Conservation (phyloP, 345 rosid genomes). For the Euphorbia lathyris region DNA sequence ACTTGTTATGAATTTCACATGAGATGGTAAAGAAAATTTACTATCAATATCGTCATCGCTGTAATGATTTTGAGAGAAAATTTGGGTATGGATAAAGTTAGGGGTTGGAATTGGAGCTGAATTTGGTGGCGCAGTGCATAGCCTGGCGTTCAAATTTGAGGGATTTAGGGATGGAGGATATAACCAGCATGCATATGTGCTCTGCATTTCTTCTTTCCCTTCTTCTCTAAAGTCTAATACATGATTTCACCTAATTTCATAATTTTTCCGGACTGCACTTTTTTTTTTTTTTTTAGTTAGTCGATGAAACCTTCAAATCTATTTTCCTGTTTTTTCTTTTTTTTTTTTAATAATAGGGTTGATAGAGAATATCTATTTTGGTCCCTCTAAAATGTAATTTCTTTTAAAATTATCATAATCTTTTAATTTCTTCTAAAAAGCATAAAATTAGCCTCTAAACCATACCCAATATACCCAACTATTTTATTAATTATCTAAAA, state of each 20-base stretch:
- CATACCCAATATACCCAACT: no score
- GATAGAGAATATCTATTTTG: no score
- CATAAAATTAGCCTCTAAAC: no score
- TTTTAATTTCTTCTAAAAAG: no score
- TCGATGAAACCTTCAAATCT: no score
- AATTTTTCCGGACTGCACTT: no score
- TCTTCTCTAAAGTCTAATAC: neutral
- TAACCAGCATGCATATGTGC: slow-evolving; percentile 25
- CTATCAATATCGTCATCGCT: slow-evolving; percentile 10
- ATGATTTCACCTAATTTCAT: neutral
- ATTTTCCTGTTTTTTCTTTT: no score
- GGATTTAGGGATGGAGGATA: slow-evolving; percentile 18
- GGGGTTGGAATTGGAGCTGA: neutral
- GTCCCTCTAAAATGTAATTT: no score
- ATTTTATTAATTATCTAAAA: no score
- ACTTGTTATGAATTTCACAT: slow-evolving; percentile 56
- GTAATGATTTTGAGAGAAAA: slow-evolving; percentile 10
- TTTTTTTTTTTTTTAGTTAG: no score
- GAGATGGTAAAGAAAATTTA: slow-evolving; percentile 37
- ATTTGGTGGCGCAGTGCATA: slow-evolving; percentile 17
- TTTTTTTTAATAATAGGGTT: no score
- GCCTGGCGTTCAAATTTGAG: slow-evolving; percentile 19
- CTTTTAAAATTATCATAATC: no score
- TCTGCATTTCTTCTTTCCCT: slow-evolving; percentile 24
- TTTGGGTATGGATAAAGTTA: slow-evolving; percentile 13